A percentile compares a stretch with the other conserved stretches of the same genome.
phyloP scores from a whole-genome alignment of 768 basidiomycete genomes.

The Boletus rubescentipes region DNA sequence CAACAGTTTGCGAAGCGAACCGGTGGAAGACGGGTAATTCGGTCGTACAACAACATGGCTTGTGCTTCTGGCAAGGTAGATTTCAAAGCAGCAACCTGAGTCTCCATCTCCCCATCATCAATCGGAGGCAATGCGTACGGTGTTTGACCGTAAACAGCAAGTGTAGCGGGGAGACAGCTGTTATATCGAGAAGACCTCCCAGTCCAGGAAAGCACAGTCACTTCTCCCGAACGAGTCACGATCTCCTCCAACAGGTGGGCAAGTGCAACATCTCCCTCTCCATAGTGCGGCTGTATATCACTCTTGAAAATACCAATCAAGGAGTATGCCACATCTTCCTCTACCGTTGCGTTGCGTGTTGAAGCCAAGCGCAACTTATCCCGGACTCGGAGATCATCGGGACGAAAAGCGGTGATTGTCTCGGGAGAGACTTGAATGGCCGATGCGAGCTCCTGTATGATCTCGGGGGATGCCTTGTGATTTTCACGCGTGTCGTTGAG shows the following conservation, averaged over 20 bases:
- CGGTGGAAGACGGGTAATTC: too few relatives aligned
- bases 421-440: constrained; percentile 1
- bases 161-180: constrained; percentile 5
- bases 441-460: constrained; percentile 2
- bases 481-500: too few relatives aligned
- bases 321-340: constrained; percentile 9
- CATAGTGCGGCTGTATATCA: constrained; percentile 5
- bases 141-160: not conserved
- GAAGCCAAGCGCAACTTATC: constrained; percentile 11
- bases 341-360: not conserved
- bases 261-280: not conserved
- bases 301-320: constrained; percentile 15
- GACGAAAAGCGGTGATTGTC: not conserved
- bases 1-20: too few relatives aligned
- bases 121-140: not conserved
- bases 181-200: constrained; percentile 8
- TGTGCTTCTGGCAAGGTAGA: too few relatives aligned
- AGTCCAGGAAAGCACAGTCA: constrained; percentile 2
- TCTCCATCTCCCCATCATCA: not conserved
- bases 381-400: not conserved
- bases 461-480: not conserved
- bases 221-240: constrained; percentile 1
- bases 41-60: too few relatives aligned
- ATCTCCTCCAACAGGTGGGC: constrained; percentile 11
- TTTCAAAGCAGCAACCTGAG: not conserved